A percentile compares a stretch with the other conserved stretches of the same genome.
These are phyloP conservation scores for Berkeleyomyces rouxiae DNA, from an alignment of 2,329 filamentous ascomycete species.

Conservation along the genomic window DNA sequence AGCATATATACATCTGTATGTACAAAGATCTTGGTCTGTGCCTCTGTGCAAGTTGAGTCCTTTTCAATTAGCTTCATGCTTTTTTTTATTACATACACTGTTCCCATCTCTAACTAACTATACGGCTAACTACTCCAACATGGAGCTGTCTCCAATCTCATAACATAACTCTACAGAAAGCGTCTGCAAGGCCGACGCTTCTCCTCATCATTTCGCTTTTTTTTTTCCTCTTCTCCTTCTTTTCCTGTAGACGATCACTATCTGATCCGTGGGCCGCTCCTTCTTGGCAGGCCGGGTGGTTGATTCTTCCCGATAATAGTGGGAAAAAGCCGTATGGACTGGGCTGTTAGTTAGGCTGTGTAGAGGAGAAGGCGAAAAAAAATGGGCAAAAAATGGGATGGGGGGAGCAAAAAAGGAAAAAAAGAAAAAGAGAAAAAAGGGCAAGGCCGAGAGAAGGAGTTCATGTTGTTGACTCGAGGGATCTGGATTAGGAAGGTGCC, in stretches of 20 bases:
- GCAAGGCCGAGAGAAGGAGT: not conserved
- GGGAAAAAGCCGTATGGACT: not conserved
- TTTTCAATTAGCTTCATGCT: not conserved
- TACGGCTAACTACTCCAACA: not conserved
- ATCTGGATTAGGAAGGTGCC: not conserved
- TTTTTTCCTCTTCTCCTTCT: not conserved
- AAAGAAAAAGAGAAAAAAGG: not conserved
- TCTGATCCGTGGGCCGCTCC: not conserved
- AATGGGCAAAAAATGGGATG: not conserved
- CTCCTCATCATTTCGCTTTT: not conserved
- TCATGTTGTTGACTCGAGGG: not conserved
- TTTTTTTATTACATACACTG: not conserved
- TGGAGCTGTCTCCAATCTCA: not conserved
- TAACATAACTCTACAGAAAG: not conserved
- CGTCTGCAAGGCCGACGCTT: not conserved
- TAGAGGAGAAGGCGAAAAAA: not conserved
- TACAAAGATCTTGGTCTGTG: too few relatives aligned
- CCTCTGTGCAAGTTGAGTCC: too few relatives aligned
- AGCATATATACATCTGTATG: too few relatives aligned
- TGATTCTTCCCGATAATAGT: not conserved
- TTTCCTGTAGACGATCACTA: not conserved
- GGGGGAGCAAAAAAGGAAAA: not conserved
- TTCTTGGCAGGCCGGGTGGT: not conserved
- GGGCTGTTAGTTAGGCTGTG: not conserved
- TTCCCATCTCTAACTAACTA: not conserved